Conservation (phyloP, 2,329 filamentous ascomycete genomes). For the Colletotrichum neosansevieriae region DNA sequence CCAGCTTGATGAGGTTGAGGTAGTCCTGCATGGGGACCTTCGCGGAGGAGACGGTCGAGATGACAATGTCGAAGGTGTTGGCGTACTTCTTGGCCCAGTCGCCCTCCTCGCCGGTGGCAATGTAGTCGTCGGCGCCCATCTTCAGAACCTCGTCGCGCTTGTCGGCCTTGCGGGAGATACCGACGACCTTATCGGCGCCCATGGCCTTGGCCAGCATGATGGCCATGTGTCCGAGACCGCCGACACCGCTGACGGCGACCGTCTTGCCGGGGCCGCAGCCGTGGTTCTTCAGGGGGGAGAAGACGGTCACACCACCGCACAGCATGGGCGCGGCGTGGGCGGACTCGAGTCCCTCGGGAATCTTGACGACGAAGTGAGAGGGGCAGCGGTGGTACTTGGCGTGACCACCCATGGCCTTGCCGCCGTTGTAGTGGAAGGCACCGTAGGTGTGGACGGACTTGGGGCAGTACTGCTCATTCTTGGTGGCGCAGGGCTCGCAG, state of each 20-base stretch:
- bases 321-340: conserved; percentile 72
- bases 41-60: conserved; percentile 65
- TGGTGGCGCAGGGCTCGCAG: conserved; percentile 55
- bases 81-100: conserved; percentile 67
- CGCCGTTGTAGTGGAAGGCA: conserved; percentile 53
- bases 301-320: conserved; percentile 78
- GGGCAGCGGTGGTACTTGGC: conserved; percentile 50
- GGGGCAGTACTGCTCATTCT: conserved; percentile 56
- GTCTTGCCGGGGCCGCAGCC: conserved; percentile 75
- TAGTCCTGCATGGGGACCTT: conserved; percentile 67
- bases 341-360: conserved; percentile 56
- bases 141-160: conserved; percentile 68
- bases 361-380: conserved; percentile 62
- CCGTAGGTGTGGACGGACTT: conserved; percentile 59
- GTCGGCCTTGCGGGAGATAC: conserved; percentile 64
- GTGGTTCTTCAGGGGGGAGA: conserved; percentile 70
- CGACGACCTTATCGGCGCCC: conserved; percentile 71
- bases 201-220: conserved; percentile 77
- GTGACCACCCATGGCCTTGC: conserved; percentile 52
- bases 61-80: conserved; percentile 67
- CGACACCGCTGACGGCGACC: conserved; percentile 76
- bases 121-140: conserved; percentile 67
- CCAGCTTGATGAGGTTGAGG: conserved; percentile 66
- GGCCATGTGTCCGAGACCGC: conserved; percentile 77
- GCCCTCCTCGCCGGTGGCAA: conserved; percentile 58